Evolutionary conservation across 169 alveolate species (phyloP).

Genomic region (Sarcocystis neurona): DNA sequence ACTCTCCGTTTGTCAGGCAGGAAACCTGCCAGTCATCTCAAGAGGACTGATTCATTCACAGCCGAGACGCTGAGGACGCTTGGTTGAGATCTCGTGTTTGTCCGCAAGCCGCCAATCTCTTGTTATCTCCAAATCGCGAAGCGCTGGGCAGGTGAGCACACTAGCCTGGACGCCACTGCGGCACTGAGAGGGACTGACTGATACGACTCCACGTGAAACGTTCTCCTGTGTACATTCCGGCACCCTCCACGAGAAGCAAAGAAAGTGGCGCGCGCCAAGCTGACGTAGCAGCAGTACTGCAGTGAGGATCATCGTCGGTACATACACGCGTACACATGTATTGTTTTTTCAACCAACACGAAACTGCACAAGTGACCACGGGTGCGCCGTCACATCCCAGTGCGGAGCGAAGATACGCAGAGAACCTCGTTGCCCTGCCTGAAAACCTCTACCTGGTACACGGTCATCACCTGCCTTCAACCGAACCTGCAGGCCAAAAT

Average conservation of each 20-base stretch:
- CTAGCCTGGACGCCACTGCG: not conserved
- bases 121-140: not conserved
- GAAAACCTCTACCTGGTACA: not conserved
- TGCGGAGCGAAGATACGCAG: no score
- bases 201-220: not conserved
- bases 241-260: not conserved
- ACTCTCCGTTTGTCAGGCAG: slow-evolving; percentile 7
- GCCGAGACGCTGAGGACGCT: not conserved
- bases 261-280: not conserved
- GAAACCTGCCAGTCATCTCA: not conserved
- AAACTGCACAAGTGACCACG: no score
- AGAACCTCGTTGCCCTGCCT: no score
- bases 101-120: not conserved
- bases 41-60: not conserved
- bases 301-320: not conserved
- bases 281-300: not conserved
- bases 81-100: not conserved
- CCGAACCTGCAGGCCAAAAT: not conserved
- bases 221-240: not conserved
- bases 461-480: not conserved
- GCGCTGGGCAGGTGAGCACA: not conserved
- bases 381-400: no score
- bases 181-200: not conserved
- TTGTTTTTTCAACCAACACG: no score
- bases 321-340: no score